A percentile compares a stretch with the other conserved stretches of the same genome.
Conservation (phyloP, 768 basidiomycete genomes). For the Suillus cothurnatus region DNA sequence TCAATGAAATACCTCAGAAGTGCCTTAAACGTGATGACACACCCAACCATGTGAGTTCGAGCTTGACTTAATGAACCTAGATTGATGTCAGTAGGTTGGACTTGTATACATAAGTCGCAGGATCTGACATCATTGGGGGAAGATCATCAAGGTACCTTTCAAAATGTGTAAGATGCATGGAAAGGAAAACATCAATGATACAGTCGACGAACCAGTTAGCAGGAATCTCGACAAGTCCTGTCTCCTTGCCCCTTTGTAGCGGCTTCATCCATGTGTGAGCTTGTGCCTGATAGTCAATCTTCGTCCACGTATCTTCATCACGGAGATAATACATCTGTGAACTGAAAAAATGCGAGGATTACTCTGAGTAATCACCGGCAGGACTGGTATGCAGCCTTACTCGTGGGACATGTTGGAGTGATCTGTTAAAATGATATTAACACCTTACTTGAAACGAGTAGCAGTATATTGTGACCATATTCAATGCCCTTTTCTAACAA, state of each 20-base stretch:
- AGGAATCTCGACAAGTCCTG: slow-evolving; percentile 64
- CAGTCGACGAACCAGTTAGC: slow-evolving; percentile 58
- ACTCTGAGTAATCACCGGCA: neutral
- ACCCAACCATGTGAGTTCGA: slow-evolving; percentile 78
- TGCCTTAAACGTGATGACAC: slow-evolving; percentile 8
- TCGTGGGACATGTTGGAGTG: slow-evolving; percentile 62
- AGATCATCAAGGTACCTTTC: slow-evolving; percentile 70
- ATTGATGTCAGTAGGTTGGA: slow-evolving; percentile 5
- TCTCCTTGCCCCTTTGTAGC: slow-evolving; percentile 60
- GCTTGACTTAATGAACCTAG: slow-evolving; percentile 68
- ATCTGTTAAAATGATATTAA: slow-evolving; percentile 36
- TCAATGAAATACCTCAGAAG: neutral
- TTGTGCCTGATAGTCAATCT: slow-evolving; percentile 62
- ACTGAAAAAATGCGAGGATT: slow-evolving; percentile 22
- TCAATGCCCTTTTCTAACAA: slow-evolving; percentile 73
- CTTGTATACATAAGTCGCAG: neutral
- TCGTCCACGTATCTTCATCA: slow-evolving; percentile 70
- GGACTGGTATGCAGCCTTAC: slow-evolving; percentile 25
- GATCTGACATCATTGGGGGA: slow-evolving; percentile 67
- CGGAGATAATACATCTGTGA: slow-evolving; percentile 71
- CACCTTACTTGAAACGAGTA: slow-evolving; percentile 11
- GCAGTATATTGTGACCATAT: slow-evolving; percentile 50
- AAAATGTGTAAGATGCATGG: neutral
- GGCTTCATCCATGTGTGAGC: slow-evolving; percentile 79
- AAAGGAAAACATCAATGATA: neutral